These are phyloP conservation scores for Solanum dulcamara DNA, from an alignment of 257 asterid genomes.

Conservation along the genomic window DNA sequence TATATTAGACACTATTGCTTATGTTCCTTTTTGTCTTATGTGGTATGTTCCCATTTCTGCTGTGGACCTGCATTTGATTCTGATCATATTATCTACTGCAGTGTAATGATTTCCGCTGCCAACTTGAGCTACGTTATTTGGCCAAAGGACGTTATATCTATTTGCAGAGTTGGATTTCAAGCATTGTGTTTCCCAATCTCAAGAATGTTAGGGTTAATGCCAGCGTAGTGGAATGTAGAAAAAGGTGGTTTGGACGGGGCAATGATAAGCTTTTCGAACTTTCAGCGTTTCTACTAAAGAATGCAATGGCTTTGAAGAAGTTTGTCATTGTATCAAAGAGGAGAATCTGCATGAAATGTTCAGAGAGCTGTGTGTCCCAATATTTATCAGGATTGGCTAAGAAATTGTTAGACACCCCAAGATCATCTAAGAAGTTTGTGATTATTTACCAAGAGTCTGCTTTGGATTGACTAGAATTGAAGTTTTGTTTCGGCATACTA, in stretches of 20 bases:
- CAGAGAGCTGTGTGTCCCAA: background rate
- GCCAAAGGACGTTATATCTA: background rate
- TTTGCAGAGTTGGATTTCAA: background rate
- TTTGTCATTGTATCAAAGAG: background rate
- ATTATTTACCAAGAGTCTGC: background rate
- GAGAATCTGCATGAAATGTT: background rate
- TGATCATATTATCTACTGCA: background rate
- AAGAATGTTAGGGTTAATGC: background rate
- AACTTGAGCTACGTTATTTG: background rate
- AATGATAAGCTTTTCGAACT: background rate
- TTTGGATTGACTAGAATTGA: background rate
- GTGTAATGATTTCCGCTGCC: background rate
- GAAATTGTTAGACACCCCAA: background rate
- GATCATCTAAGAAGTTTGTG: background rate
- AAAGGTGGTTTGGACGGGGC: background rate
- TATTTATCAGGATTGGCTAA: background rate
- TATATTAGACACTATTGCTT: background rate
- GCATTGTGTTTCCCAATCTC: background rate
- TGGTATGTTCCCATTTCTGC: background rate
- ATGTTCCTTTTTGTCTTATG: background rate
- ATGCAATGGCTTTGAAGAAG: background rate
- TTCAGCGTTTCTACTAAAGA: background rate
- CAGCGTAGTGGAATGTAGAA: background rate
- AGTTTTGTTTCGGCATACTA: background rate
- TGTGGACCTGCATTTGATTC: background rate